phyloP scores from a whole-genome alignment of 73 alveolate species.

The Durusdinium trenchii region DNA sequence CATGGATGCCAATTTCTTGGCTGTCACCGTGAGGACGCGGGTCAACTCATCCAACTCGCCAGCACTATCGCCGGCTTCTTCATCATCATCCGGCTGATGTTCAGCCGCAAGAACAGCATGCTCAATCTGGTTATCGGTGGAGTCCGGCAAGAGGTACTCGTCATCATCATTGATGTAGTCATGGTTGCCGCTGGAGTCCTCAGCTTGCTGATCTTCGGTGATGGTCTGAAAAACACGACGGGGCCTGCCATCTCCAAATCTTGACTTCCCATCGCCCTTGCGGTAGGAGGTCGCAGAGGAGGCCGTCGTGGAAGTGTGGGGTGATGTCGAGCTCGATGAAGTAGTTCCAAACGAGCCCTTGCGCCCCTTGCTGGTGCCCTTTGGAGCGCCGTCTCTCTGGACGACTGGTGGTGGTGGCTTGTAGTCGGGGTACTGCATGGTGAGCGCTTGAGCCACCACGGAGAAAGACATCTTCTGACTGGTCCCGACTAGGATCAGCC shows the following conservation, averaged over 20 bases:
- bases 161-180: background rate
- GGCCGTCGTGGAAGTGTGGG: background rate
- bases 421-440: background rate
- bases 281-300: background rate
- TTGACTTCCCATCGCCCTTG: background rate
- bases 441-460: background rate
- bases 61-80: too few species aligned
- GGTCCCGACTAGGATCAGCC: background rate
- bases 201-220: background rate
- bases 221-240: background rate
- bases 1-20: background rate
- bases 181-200: background rate
- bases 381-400: background rate
- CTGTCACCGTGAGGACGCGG: background rate
- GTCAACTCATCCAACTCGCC: background rate
- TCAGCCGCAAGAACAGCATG: background rate
- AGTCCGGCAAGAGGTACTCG: too few species aligned
- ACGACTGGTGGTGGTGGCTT: background rate
- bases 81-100: background rate
- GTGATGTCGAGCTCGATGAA: background rate
- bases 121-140: background rate
- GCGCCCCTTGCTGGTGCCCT: background rate
- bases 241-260: background rate
- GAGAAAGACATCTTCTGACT: background rate
- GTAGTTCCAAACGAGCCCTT: background rate